Conservation (phyloP, 768 basidiomycete species). For the Leccinum sublutescens region DNA sequence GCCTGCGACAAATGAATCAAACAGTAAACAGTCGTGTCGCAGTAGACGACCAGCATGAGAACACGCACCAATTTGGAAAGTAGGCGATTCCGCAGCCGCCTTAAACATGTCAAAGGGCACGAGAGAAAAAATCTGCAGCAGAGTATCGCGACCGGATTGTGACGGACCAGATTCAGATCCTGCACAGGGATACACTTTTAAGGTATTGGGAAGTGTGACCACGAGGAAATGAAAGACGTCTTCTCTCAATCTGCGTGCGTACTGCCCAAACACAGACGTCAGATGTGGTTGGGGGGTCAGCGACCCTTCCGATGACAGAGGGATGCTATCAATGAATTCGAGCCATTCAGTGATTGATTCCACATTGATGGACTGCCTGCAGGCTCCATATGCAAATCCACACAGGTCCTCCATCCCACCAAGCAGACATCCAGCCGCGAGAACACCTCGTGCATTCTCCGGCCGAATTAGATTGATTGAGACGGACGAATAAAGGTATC, state of each 20-base stretch:
- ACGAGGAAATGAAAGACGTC: slow-evolving; percentile 80
- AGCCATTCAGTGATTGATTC: slow-evolving; percentile 78
- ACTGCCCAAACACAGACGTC: slow-evolving; percentile 70
- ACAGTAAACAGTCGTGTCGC: slow-evolving; percentile 4
- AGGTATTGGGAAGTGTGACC: slow-evolving; percentile 64
- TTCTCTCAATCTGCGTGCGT: slow-evolving; percentile 71
- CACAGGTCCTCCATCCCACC: slow-evolving; percentile 88
- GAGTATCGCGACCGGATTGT: slow-evolving; percentile 56
- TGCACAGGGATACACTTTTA: slow-evolving; percentile 51
- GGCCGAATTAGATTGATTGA: slow-evolving; percentile 67
- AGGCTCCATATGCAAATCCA: slow-evolving; percentile 73
- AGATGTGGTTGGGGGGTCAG: slow-evolving; percentile 42
- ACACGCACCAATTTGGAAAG: slow-evolving; percentile 71
- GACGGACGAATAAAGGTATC: slow-evolving; percentile 75
- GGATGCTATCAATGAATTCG: slow-evolving; percentile 64
- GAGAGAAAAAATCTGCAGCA: slow-evolving; percentile 71
- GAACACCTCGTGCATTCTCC: slow-evolving; percentile 79
- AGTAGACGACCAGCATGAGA: slow-evolving; percentile 6
- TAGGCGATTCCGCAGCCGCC: slow-evolving; percentile 72
- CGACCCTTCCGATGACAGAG: slow-evolving; percentile 48
- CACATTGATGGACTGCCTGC: slow-evolving; percentile 71
- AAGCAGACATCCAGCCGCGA: slow-evolving; percentile 81
- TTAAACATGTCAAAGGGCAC: slow-evolving; percentile 91
- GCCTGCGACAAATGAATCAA: slow-evolving; percentile 41
- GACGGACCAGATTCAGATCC: slow-evolving; percentile 38